Conservation (phyloP, 176 grass and related monocot genomes). For the maize (Zea mays) region Zm-B73-REFERENCE-NAM-5.0 NC_050096.1:297023001-297023500, state of each 20-base stretch:
- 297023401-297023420: background rate
- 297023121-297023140: slow-evolving; percentile 48
- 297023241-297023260: slow-evolving; percentile 90
- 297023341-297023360: background rate
- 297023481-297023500: slow-evolving; percentile 52
- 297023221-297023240: slow-evolving; percentile 97
- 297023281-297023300: slow-evolving; percentile 79
- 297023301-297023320: slow-evolving; percentile 51
- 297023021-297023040: background rate
- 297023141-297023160: slow-evolving; percentile 76
- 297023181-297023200: slow-evolving; percentile 77
- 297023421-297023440: background rate
- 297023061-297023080: background rate
- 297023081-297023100: too few species aligned
- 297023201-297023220: slow-evolving; percentile 90
- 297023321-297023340: background rate
- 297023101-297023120: background rate
- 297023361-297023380: background rate
- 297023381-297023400: too few species aligned
- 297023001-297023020: background rate
- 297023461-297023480: background rate
- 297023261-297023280: slow-evolving; percentile 99
- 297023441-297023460: background rate
- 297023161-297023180: slow-evolving; percentile 77
- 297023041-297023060: background rate